phyloP scores from a whole-genome alignment of 352 stramenopile species.

The Phytopythium kandeliae region DNA sequence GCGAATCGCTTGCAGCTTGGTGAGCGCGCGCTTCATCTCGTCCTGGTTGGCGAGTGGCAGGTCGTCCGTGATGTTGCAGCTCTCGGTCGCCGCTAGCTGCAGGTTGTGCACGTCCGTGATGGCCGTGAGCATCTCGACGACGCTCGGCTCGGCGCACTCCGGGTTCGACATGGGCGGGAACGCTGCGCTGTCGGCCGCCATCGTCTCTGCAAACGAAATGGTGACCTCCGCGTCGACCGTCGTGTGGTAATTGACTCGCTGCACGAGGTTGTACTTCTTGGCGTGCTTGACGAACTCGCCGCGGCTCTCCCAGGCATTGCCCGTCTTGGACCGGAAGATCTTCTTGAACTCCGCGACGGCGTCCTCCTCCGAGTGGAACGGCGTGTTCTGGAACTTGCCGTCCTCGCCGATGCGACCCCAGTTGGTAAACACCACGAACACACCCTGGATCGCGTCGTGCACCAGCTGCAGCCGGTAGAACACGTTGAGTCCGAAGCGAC shows the following conservation, averaged over 20 bases:
- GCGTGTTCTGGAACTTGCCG: slow-evolving; percentile 77
- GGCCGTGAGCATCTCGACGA: slow-evolving; percentile 47
- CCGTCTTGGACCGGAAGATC: slow-evolving; percentile 74
- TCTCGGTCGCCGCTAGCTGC: slow-evolving; percentile 50
- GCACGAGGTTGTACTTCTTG: slow-evolving; percentile 73
- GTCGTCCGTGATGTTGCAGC: slow-evolving; percentile 39
- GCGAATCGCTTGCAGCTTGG: slow-evolving; percentile 43
- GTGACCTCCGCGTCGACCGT: slow-evolving; percentile 55
- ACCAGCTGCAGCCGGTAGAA: slow-evolving; percentile 77
- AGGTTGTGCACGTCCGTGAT: slow-evolving; percentile 73
- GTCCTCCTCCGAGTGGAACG: slow-evolving; percentile 45
- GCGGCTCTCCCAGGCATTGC: slow-evolving; percentile 55
- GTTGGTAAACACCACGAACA: slow-evolving; percentile 78
- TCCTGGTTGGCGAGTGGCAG: slow-evolving; percentile 61
- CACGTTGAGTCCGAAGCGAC: slow-evolving; percentile 65
- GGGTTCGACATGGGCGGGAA: slow-evolving; percentile 31
- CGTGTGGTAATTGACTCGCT: slow-evolving; percentile 50
- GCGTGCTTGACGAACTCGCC: slow-evolving; percentile 46
- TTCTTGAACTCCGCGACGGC: slow-evolving; percentile 75
- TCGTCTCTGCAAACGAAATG: slow-evolving; percentile 36
- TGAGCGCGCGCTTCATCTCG: slow-evolving; percentile 39
- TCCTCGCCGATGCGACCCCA: slow-evolving; percentile 70
- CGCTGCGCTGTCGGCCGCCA: slow-evolving; percentile 10
- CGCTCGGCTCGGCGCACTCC: slow-evolving; percentile 20
- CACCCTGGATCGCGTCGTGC: slow-evolving; percentile 54